Evolutionary conservation across 768 basidiomycete genomes (phyloP).

Genomic region (Dacryopinax primogenitus): DNA sequence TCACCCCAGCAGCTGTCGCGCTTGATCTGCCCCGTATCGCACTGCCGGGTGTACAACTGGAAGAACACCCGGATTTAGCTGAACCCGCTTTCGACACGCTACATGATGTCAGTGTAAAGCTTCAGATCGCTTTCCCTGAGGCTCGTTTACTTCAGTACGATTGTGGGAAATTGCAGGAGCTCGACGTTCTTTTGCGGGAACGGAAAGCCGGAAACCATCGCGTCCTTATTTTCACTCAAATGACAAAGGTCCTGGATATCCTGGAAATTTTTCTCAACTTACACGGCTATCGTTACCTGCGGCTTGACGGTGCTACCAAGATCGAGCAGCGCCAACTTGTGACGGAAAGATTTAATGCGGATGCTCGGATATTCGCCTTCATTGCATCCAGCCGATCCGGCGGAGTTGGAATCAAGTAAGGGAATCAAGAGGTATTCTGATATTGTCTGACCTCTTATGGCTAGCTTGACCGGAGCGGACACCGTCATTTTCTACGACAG

Average conservation of each 20-base stretch:
- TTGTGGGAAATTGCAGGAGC: constrained; percentile 84
- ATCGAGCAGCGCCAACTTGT: constrained; percentile 65
- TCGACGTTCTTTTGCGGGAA: constrained; percentile 64
- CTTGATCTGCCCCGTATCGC: constrained; percentile 55
- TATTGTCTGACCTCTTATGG: background rate
- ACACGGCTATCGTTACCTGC: constrained; percentile 83
- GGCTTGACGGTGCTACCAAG: constrained; percentile 90
- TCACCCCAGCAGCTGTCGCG: constrained; percentile 66
- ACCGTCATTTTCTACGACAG: constrained; percentile 35
- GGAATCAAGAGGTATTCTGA: constrained; percentile 6
- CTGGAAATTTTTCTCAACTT: constrained; percentile 86
- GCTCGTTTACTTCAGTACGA: constrained; percentile 83
- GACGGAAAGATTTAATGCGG: constrained; percentile 35
- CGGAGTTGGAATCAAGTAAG: constrained; percentile 87
- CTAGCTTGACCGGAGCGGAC: constrained; percentile 31
- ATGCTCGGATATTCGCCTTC: constrained; percentile 31
- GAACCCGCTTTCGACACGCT: constrained; percentile 50
- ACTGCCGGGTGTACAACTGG: constrained; percentile 33
- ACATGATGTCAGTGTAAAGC: constrained; percentile 63
- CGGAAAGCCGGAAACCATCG: constrained; percentile 82
- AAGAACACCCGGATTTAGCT: constrained; percentile 22
- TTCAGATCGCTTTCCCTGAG: constrained; percentile 89
- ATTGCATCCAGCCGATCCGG: constrained; percentile 33
- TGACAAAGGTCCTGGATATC: constrained; percentile 89
- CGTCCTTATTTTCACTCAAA: constrained; percentile 90